Evolutionary conservation across 495 filamentous ascomycete species (phyloP).

Genomic region (Clavariopsis aquatica): DNA sequence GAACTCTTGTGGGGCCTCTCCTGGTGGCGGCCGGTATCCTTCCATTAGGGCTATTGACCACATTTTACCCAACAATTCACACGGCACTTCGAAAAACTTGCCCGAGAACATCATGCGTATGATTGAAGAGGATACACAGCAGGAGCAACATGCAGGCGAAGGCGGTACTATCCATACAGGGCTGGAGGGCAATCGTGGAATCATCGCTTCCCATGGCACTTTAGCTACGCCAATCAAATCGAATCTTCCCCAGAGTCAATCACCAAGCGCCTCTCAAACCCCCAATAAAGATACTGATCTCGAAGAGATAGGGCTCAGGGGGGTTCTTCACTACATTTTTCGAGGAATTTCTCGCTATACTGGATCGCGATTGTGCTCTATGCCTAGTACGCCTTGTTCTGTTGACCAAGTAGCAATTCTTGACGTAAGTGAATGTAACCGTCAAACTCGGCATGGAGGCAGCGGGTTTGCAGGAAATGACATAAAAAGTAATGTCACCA

Average conservation of each 20-base stretch:
- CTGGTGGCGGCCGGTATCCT: constrained; percentile 12
- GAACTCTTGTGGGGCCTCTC: constrained; percentile 5
- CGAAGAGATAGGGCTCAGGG: constrained; percentile 15
- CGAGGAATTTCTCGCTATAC: constrained; percentile 13
- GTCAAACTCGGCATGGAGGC: background rate
- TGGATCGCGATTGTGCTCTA: constrained; percentile 15
- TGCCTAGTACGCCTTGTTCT: background rate
- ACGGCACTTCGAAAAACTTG: constrained; percentile 8
- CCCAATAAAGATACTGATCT: background rate
- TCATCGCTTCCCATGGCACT: background rate
- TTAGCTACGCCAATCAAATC: background rate
- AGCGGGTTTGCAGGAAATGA: background rate
- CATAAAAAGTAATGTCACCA: background rate
- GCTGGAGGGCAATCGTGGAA: background rate
- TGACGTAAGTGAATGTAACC: background rate
- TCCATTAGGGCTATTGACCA: constrained; percentile 1
- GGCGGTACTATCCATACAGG: background rate
- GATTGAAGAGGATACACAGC: constrained; percentile 1
- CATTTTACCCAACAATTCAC: background rate
- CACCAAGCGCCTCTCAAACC: background rate
- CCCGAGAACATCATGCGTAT: background rate
- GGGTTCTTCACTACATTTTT: constrained; percentile 10
- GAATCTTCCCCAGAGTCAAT: background rate
- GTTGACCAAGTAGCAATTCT: background rate
- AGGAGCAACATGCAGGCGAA: background rate